phyloP scores from a whole-genome alignment of 306 rosid species.

The Casuarina cunninghamiana region DNA sequence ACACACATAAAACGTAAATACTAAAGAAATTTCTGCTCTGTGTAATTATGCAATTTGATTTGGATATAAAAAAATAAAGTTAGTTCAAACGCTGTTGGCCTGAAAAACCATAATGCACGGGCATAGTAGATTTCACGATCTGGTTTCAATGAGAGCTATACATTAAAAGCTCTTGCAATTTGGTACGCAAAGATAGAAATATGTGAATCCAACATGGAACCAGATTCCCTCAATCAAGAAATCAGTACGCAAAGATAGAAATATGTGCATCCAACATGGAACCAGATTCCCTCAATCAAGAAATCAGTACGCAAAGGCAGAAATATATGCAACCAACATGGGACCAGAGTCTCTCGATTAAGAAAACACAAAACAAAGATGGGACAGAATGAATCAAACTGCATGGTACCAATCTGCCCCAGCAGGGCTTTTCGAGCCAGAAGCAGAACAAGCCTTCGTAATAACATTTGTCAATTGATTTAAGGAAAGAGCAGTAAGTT shows the following conservation, averaged over 20 bases:
- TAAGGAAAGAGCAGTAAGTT: no score
- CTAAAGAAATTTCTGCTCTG: not conserved
- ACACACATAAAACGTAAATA: not conserved
- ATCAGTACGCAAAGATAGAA: no score
- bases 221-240: no score
- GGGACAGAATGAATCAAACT: not conserved
- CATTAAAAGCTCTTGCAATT: no score
- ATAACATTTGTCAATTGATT: no score
- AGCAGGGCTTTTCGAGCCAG: conserved; percentile 86
- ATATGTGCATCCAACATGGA: not conserved
- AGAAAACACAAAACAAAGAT: not conserved
- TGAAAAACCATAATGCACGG: no score
- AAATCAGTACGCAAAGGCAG: not conserved
- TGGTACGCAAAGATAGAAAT: no score
- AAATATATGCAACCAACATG: not conserved
- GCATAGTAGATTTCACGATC: no score
- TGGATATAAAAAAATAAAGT: not conserved
- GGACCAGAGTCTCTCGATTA: not conserved
- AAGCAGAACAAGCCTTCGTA: conserved; percentile 19
- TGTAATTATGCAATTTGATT: not conserved
- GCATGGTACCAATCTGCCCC: conserved; percentile 74
- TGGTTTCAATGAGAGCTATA: no score
- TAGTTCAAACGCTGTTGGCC: not conserved
- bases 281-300: not conserved
- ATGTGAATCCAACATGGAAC: no score